phyloP scores from a whole-genome alignment of 495 filamentous ascomycete species.

The Cryomyces antarcticus region DNA sequence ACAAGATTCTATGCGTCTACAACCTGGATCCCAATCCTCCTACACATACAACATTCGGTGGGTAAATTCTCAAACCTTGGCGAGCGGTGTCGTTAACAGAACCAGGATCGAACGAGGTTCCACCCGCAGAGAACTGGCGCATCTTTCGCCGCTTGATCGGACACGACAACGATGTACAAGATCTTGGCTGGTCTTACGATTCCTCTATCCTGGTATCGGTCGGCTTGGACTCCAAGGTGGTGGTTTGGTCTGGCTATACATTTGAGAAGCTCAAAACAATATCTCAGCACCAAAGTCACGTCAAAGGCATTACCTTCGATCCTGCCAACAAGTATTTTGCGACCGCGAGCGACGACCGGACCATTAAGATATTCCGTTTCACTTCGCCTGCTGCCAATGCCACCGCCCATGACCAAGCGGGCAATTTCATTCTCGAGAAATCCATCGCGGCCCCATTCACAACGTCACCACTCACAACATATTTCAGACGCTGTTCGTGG shows the following conservation, averaged over 20 bases:
- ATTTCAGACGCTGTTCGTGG: conserved; percentile 93
- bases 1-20: conserved; percentile 96
- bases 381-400: conserved; percentile 82
- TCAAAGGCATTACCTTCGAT: conserved; percentile 97
- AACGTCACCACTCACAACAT: conserved; percentile 81
- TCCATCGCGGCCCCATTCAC: conserved; percentile 70
- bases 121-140: conserved; percentile 92
- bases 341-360: conserved; percentile 88
- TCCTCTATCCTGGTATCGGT: conserved; percentile 91
- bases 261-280: conserved; percentile 95
- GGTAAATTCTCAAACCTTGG: conserved; percentile 6
- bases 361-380: conserved; percentile 92
- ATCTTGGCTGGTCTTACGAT: conserved; percentile 92
- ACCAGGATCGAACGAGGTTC: conserved; percentile 63
- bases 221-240: conserved; percentile 90
- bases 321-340: conserved; percentile 99
- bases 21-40: conserved; percentile 65
- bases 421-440: conserved; percentile 82
- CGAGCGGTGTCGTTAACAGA: conserved; percentile 1
- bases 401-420: conserved; percentile 77
- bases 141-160: conserved; percentile 80
- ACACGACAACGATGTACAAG: conserved; percentile 97
- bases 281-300: conserved; percentile 80
- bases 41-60: conserved; percentile 58
- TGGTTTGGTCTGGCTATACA: conserved; percentile 92